Base-by-base conservation (phyloP, 768 basidiomycete species). In the Zangia roseola region DNA sequence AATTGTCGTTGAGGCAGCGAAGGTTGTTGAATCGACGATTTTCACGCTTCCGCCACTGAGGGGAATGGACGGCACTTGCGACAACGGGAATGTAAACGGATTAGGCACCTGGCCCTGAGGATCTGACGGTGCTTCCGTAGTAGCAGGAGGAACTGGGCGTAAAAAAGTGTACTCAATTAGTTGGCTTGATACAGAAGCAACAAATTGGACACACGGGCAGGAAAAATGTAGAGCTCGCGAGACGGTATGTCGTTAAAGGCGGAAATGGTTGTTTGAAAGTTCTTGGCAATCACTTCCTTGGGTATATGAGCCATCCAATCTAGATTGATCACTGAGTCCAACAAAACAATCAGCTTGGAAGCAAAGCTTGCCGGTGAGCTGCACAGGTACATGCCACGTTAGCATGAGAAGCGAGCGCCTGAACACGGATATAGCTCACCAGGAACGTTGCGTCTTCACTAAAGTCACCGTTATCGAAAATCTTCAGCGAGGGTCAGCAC, bases 261-360 rank as follows among this genome's bases (percentile, higher is more conserved):
- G 40, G 76, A 66, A 16, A 71, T 68, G 43, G 58, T 49, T 16
- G 72, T 61, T 26, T 76, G 72, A 55, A 84, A 84, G 56, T 83
- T 85, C 64, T 83, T 83, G 14, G 82, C 79, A 5, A 84, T 62
- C 10, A 81, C 77, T 28, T 72, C 70, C 54, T 72, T 68, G 4
- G 80, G 80, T 3, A 78, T 70, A 52, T 84, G 83, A 14, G 82
- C 73, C 23, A 84, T 69, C 82, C 83, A 86, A 54, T 85, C 82
- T 55, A 9, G 19, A 16, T 3, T 2, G 21, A 14, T 31, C 19
- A 25, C n/a, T 54, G 10, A 42, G 34, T 19, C 25, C 17, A 34
- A n/a, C 13, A 28, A 20, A 43, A 46, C 28, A 14, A n/a, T n/a
- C 6, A 10, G 2, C 16, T 12, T 26, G 17, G 6, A 14, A 16